Evolutionary conservation across 768 basidiomycete species (phyloP).

Genomic region (Pisolithus sp.): DNA sequence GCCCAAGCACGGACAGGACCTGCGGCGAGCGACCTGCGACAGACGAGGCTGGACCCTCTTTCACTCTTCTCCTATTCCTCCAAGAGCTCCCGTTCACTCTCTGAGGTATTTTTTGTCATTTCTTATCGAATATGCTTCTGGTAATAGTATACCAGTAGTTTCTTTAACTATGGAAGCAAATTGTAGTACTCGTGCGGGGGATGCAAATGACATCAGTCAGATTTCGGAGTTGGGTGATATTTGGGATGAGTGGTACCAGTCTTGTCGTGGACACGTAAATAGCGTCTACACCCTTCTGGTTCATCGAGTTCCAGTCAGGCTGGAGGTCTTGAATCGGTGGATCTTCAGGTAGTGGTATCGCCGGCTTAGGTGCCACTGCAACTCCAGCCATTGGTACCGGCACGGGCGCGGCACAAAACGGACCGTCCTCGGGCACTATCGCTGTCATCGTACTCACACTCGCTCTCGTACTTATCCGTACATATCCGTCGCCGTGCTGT

Average conservation of each 20-base stretch:
- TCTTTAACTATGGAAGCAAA: conserved; percentile 94
- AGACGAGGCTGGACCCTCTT: conserved; percentile 52
- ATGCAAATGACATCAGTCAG: conserved; percentile 33
- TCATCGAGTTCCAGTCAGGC: not conserved
- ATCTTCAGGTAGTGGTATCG: conserved; percentile 8
- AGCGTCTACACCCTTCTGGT: conserved; percentile 77
- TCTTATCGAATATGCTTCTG: conserved; percentile 98
- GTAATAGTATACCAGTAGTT: conserved; percentile 88
- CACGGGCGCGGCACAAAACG: conserved; percentile 14
- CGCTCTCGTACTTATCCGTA: conserved; percentile 37
- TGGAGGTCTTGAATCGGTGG: conserved; percentile 1
- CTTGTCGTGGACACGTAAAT: conserved; percentile 90
- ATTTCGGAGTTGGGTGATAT: conserved; percentile 2
- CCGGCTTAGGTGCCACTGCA: conserved; percentile 8
- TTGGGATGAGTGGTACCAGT: conserved; percentile 48
- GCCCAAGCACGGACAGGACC: too few relatives aligned
- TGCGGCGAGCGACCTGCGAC: too few relatives aligned
- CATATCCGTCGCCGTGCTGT: conserved; percentile 43
- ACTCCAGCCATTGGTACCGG: conserved; percentile 10
- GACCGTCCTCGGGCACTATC: conserved; percentile 40
- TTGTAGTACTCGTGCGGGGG: conserved; percentile 91
- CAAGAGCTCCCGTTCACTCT: conserved; percentile 74
- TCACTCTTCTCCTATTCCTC: conserved; percentile 92
- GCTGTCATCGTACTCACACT: conserved; percentile 37
- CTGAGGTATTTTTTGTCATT: conserved; percentile 89